Evolutionary conservation across 352 stramenopile genomes (phyloP).

Genomic region (Lagenidium giganteum): DNA sequence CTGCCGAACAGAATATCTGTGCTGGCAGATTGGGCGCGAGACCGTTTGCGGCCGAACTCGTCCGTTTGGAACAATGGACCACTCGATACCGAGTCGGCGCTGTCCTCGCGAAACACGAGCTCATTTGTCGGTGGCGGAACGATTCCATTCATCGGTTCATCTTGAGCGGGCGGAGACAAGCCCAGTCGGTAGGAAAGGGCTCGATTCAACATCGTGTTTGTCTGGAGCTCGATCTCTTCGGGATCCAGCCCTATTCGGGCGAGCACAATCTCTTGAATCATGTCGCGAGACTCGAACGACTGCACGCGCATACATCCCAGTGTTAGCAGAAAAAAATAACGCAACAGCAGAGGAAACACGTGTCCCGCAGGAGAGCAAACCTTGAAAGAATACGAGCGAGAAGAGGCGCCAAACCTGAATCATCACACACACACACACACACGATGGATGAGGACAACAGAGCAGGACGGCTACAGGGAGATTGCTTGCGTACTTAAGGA

Average conservation of each 20-base stretch:
- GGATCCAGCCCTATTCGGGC: slow-evolving; percentile 41
- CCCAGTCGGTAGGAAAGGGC: slow-evolving; percentile 74
- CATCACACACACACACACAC: background rate
- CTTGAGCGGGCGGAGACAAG: too few species aligned
- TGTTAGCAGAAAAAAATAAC: slow-evolving; percentile 69
- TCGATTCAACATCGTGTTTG: slow-evolving; percentile 80
- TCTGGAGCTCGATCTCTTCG: slow-evolving; percentile 59
- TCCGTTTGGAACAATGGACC: too few species aligned
- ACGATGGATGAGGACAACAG: background rate
- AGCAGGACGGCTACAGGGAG: too few species aligned
- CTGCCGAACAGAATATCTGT: too few species aligned
- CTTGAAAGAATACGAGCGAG: slow-evolving; percentile 79
- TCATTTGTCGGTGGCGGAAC: too few species aligned
- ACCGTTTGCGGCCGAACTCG: slow-evolving; percentile 17
- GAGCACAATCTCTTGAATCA: slow-evolving; percentile 60
- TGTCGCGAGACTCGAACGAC: slow-evolving; percentile 66
- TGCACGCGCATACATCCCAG: slow-evolving; percentile 38
- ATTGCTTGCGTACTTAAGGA: slow-evolving; percentile 51
- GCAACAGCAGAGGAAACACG: slow-evolving; percentile 37
- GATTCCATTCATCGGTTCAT: slow-evolving; percentile 57
- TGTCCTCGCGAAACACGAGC: slow-evolving; percentile 29
- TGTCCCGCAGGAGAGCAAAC: too few species aligned
- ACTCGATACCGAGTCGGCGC: slow-evolving; percentile 22
- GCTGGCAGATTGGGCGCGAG: slow-evolving; percentile 12
- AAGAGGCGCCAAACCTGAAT: slow-evolving; percentile 64